Percentiles rank a stretch among this genome's conserved stretches.
These are phyloP conservation scores for Sporothrix euskadiensis DNA, from an alignment of 2,329 filamentous ascomycete genomes.

Conservation along the genomic window DNA sequence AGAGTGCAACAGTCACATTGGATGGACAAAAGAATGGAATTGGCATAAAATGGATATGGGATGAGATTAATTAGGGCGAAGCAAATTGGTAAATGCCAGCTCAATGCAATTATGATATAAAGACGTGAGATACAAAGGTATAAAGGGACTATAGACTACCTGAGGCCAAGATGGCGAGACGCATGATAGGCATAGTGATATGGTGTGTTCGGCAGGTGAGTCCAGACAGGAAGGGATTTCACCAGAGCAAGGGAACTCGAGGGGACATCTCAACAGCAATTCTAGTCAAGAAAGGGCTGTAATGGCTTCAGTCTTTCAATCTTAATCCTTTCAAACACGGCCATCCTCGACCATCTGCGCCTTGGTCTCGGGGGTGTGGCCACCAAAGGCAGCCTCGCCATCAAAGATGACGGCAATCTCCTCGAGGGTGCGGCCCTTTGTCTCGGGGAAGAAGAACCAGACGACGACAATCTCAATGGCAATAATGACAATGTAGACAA, in stretches of 20 bases:
- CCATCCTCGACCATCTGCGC: slow-evolving; percentile 9
- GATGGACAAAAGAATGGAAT: not conserved
- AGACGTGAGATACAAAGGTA: not conserved
- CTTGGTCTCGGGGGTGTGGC: slow-evolving; percentile 14
- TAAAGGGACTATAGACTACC: not conserved
- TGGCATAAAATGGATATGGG: not conserved
- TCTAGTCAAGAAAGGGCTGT: not conserved
- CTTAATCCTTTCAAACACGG: not conserved
- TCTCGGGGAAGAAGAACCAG: slow-evolving; percentile 40
- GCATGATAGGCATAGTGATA: not conserved
- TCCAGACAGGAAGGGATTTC: not conserved
- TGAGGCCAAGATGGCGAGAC: not conserved
- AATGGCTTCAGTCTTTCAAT: no score
- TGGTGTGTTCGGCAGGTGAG: not conserved
- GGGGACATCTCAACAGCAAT: not conserved
- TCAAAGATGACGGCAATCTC: slow-evolving; percentile 31
- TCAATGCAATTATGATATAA: not conserved
- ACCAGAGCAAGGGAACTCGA: not conserved
- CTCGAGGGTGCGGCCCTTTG: slow-evolving; percentile 30
- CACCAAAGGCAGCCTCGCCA: slow-evolving; percentile 38
- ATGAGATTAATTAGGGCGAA: not conserved
- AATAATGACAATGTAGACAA: slow-evolving; percentile 55
- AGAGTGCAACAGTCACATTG: not conserved
- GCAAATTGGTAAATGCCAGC: not conserved
- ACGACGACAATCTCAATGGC: slow-evolving; percentile 44